phyloP scores from a whole-genome alignment of 768 basidiomycete genomes.

The Boletus rufocinnamomeus region DNA sequence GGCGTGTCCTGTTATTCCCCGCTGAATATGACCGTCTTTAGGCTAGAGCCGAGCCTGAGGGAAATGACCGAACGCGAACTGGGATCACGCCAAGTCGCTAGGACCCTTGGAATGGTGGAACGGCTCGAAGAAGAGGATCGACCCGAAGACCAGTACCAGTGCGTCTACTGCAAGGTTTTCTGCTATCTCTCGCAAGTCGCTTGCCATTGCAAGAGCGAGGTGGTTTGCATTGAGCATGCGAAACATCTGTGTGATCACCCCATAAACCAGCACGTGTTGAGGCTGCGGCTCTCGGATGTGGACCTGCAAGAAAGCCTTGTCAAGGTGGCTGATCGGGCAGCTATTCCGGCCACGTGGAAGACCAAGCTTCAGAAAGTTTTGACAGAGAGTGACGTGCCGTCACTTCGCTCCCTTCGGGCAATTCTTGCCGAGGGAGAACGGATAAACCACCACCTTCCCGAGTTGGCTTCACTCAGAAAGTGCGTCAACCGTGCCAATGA shows the following conservation, averaged over 20 bases:
- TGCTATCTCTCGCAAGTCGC: constrained; percentile 94
- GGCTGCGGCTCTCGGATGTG: constrained; percentile 80
- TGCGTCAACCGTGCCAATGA: constrained; percentile 81
- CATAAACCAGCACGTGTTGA: constrained; percentile 58
- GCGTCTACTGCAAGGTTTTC: constrained; percentile 88
- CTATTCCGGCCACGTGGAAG: constrained; percentile 75
- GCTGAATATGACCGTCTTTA: constrained; percentile 36
- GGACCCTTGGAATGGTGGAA: constrained; percentile 63
- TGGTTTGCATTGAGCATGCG: constrained; percentile 86
- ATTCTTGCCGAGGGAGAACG: constrained; percentile 89
- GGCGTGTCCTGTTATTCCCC: constrained; percentile 21
- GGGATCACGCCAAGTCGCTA: constrained; percentile 60
- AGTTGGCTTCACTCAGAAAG: constrained; percentile 70
- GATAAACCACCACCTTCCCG: constrained; percentile 72
- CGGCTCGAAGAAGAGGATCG: constrained; percentile 76
- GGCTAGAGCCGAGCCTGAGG: constrained; percentile 80
- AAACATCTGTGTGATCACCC: constrained; percentile 72
- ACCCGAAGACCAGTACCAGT: constrained; percentile 95
- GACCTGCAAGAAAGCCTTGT: constrained; percentile 68
- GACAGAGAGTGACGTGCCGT: constrained; percentile 66
- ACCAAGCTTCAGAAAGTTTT: constrained; percentile 67
- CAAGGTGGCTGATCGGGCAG: constrained; percentile 71
- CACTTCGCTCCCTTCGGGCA: constrained; percentile 75
- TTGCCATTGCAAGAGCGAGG: constrained; percentile 74
- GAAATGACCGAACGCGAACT: constrained; percentile 92